Evolutionary conservation across 2,329 filamentous ascomycete genomes (phyloP), one percentile per base, ranked within the genome.

Genomic region (Penicillium decumbens): DNA sequence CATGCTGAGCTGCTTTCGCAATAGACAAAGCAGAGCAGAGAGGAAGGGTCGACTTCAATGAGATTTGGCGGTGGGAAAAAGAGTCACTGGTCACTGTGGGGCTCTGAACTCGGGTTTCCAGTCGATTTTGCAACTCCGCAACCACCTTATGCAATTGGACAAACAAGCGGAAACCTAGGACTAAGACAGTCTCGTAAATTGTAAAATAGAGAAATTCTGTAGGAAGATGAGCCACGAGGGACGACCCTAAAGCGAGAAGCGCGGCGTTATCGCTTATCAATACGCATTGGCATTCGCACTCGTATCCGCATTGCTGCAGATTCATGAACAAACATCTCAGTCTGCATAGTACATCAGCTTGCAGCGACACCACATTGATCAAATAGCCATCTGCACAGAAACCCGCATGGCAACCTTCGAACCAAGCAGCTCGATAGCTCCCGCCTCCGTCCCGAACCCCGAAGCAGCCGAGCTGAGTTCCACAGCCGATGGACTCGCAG

Each of bases 51-150:
- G 37, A 27, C 45, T 18, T 29, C 42, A 42, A 37, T 47, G 47
- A 45, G 59, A 57, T 50, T 56, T 57, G 51, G 52, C 51, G 53
- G 57, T 57, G 58, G 57, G 55, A 61, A 61, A 60, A 60, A 51
- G 56, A 56, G 41, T 53, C 48, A 29, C 38, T 44, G 56, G 41
- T 53, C 48, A 29, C 38, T 44, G 56, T 59, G 58, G 58, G 58
- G 53, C 47, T 28, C 47, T 42, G 33, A 40, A 28, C 33, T 47
- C 43, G 27, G 42, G 35, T 20, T 42, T 33, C 30, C 23, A 28
- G 33, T 37, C 20, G 33, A 37, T 18, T 18, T 8, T 8, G 4
- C 8, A 37, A 37, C 33, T 37, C 33, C 33, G 15, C 33, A 20
- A 20, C 15, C 8, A 37, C 9, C 3, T 27, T 27, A 2, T 27